phyloP scores from a whole-genome alignment of 768 basidiomycete genomes.

The Mycena olivaceomarginata region DNA sequence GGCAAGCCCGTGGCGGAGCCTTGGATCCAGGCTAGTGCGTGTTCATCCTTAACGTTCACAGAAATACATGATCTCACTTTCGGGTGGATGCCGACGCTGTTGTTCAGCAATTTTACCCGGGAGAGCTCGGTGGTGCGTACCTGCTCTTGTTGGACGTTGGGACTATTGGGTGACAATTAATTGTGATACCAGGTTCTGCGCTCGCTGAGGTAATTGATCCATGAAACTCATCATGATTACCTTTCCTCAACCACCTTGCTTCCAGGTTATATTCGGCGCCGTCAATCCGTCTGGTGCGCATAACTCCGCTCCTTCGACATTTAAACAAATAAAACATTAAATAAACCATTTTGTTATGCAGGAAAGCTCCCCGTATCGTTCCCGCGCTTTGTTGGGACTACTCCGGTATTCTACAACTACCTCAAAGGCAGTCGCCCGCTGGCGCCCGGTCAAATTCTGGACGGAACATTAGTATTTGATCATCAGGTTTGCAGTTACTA shows the following conservation, averaged over 20 bases:
- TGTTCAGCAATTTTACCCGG: conserved; percentile 84
- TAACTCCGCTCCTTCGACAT: neutral
- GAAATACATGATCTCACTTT: neutral
- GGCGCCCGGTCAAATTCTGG: conserved; percentile 68
- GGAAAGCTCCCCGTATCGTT: conserved; percentile 82
- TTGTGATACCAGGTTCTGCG: conserved; percentile 64
- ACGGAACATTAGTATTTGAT: conserved; percentile 74
- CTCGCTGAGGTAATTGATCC: too few relatives aligned
- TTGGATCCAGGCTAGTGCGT: conserved; percentile 79
- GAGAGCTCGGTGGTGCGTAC: conserved; percentile 74
- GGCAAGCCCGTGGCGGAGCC: conserved; percentile 84
- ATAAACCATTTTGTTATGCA: conserved; percentile 41
- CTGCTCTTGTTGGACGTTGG: neutral
- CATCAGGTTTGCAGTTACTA: conserved; percentile 64
- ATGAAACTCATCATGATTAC: too few relatives aligned
- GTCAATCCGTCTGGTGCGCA: conserved; percentile 78
- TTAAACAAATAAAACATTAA: too few relatives aligned
- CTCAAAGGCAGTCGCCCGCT: conserved; percentile 76
- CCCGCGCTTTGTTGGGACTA: conserved; percentile 76
- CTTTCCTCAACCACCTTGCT: too few relatives aligned
- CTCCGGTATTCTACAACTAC: conserved; percentile 83
- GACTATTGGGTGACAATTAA: neutral
- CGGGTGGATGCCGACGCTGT: conserved; percentile 80
- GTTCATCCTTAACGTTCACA: neutral
- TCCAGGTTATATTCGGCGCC: conserved; percentile 80